Evolutionary conservation across 441 rosid genomes (phyloP), one percentile per base, ranked within the genome.

Genomic region (Erodium chrysanthum): DNA sequence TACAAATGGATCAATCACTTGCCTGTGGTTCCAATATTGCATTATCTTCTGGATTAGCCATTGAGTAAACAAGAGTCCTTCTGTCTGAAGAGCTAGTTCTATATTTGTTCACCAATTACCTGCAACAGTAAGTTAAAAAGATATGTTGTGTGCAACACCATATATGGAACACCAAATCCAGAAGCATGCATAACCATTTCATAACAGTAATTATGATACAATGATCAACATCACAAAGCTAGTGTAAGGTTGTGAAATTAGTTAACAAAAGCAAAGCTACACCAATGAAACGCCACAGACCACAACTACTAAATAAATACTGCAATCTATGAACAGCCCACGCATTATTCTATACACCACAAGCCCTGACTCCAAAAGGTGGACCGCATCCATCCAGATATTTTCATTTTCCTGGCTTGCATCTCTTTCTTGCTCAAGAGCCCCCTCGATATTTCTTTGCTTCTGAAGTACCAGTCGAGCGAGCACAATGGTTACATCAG

Each of bases 301-400:
- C 65, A 88, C 87, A 33, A 84, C 78, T 66, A 84, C 91, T 48
- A 81, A 68, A 75, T 92, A 92, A 70, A 92, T 73, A 77, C 97
- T 87, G 83, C 82, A 84, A 74, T 88, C 96, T 67, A 85, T 84
- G 72, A 90, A 86, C 69, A 90, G 59, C 37, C 79, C 95, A 12
- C 89, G 80, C 14, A 81, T 42, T 9, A 81, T 78, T 74, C 84
- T 91, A 76, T 90, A 87, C 31, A 71, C 69, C 8, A 82, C 85
- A 80, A 88, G 73, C 44, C 97, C 90, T 81, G 90, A 83, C 75
- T 93, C 97, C 78, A 91, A 48, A 33, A 90, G 71, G 77, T 77
- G 83, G 66, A 88, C 80, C 0, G 90, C 96, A 64, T 74, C 94
- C 11, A 56, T 74, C 91, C 83, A 80, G 54, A 77, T 83, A 44